These are phyloP conservation scores for Paraconiothyrium sp. DNA, from an alignment of 2,329 filamentous ascomycete genomes.

Conservation along the genomic window DNA sequence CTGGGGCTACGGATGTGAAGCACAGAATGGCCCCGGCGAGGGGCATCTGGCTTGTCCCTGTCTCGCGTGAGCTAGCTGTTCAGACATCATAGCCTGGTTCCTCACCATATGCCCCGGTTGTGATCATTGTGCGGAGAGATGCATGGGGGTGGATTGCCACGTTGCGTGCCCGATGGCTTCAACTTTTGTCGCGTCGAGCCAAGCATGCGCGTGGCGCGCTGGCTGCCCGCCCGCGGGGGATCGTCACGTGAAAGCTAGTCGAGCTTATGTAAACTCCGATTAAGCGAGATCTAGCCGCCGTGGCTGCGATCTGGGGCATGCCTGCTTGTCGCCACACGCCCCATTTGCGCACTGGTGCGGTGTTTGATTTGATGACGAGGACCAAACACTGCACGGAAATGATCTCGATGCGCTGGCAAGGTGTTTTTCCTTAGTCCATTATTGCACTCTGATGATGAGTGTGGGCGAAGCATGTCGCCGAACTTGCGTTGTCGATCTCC, in stretches of 20 bases:
- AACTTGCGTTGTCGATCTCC: constrained; percentile 13
- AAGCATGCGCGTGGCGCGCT: neutral
- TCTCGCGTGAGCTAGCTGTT: constrained; percentile 21
- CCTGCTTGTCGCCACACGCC: constrained; percentile 1
- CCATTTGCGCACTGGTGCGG: neutral
- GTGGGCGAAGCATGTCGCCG: constrained; percentile 7
- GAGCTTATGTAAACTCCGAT: constrained; percentile 9
- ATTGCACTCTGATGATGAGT: neutral
- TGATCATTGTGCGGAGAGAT: constrained; percentile 34
- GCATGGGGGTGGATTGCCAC: constrained; percentile 23
- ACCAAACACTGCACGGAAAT: neutral
- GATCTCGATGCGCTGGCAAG: neutral
- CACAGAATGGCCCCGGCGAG: constrained; percentile 76
- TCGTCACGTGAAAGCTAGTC: constrained; percentile 15
- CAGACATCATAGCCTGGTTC: neutral
- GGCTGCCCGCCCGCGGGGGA: constrained; percentile 17
- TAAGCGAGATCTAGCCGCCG: constrained; percentile 23
- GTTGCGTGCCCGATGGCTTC: constrained; percentile 21
- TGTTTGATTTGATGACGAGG: constrained; percentile 3
- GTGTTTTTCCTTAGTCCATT: neutral
- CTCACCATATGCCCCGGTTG: constrained; percentile 41
- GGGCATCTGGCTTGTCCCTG: constrained; percentile 48
- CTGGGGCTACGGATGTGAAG: constrained; percentile 84
- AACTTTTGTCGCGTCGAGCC: constrained; percentile 16
- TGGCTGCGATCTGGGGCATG: constrained; percentile 17